Base-by-base conservation (phyloP, 805 yeast genomes). In the Teunomyces funiuensis region DNA sequence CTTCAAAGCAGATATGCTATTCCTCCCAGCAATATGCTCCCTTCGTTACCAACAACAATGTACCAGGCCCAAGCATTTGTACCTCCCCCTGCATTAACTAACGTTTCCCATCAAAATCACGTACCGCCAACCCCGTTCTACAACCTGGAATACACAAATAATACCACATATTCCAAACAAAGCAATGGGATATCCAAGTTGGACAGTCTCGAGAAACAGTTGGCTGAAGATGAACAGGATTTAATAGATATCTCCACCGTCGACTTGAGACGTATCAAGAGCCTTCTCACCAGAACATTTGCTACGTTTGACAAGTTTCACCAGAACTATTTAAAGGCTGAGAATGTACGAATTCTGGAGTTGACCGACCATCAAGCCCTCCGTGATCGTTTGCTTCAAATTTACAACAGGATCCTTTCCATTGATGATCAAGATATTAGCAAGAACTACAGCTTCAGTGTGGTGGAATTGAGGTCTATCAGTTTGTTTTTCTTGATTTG, bases 401-500 rank as follows among this genome's bases (percentile, higher is more conserved):
- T 47, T n/a, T 43, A 40, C 37, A 19, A 37, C 7, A 42, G 39
- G 13, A 27, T 45, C 7, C n/a, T 36, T 9, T 20, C 18, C 16
- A 22, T 25, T 29, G 27, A 30, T 9, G 43, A 42, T 33, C 33
- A 39, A 11, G 43, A 46, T 28, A 14, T 40, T 19, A 40, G 29
- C 30, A 28, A 33, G n/a, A 37, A n/a, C 16, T 18, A 40, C 33
- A 17, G 18, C 16, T 37, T 34, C 15, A 45, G 29, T 28, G 18
- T 43, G 8, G 36, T 45, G 14, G 57, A 52, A 18, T 39, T 50
- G 31, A 41, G 62, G 26, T 17, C 44, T 11, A 20, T 58, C n/a
- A 42, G 56, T 14, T 31, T 58, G 9, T 38, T 39, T n/a, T 50
- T 56, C 14, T 25, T 52, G 4, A 50, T 60, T 16, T 31, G 58